These are phyloP conservation scores for Scutellaria minor DNA, from an alignment of 257 asterid genomes.

Conservation along the genomic window DNA sequence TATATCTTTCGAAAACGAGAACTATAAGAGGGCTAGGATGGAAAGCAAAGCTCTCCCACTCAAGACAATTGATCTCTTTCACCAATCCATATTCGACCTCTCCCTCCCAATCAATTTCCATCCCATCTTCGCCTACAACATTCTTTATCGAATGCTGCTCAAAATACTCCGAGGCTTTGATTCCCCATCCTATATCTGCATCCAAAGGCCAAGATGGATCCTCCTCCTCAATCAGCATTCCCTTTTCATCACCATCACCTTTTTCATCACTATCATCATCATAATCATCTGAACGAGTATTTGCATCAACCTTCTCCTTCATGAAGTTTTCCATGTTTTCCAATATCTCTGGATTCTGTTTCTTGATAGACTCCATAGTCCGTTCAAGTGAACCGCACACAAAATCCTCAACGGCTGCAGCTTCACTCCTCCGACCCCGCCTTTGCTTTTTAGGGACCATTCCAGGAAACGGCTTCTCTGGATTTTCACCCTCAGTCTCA, in stretches of 20 bases:
- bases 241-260: slow-evolving; percentile 39
- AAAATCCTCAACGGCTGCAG: slow-evolving; percentile 92
- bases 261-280: slow-evolving; percentile 46
- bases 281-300: slow-evolving; percentile 36
- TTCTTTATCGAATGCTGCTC: slow-evolving; percentile 81
- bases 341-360: slow-evolving; percentile 69
- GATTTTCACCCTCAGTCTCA: slow-evolving; percentile 39
- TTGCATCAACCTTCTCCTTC: slow-evolving; percentile 56
- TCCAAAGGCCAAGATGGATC: slow-evolving; percentile 95
- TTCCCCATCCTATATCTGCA: slow-evolving; percentile 98
- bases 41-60: slow-evolving; percentile 98
- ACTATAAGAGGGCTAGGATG: slow-evolving; percentile 94
- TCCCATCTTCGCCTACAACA: slow-evolving; percentile 76
- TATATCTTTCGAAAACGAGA: slow-evolving; percentile 86
- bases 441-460: slow-evolving; percentile 74
- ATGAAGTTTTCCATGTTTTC: slow-evolving; percentile 61
- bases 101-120: slow-evolving; percentile 90
- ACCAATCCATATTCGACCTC: slow-evolving; percentile 80
- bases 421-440: slow-evolving; percentile 89
- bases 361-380: slow-evolving; percentile 69
- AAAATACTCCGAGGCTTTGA: slow-evolving; percentile 91
- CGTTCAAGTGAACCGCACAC: slow-evolving; percentile 63
- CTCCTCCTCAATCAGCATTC: slow-evolving; percentile 77
- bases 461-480: slow-evolving; percentile 48
- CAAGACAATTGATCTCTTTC: slow-evolving; percentile 90